Percentiles rank a stretch among this genome's conserved stretches.
phyloP scores from a whole-genome alignment of 2,329 filamentous ascomycete genomes.

The Leptographium wingfieldii region DNA sequence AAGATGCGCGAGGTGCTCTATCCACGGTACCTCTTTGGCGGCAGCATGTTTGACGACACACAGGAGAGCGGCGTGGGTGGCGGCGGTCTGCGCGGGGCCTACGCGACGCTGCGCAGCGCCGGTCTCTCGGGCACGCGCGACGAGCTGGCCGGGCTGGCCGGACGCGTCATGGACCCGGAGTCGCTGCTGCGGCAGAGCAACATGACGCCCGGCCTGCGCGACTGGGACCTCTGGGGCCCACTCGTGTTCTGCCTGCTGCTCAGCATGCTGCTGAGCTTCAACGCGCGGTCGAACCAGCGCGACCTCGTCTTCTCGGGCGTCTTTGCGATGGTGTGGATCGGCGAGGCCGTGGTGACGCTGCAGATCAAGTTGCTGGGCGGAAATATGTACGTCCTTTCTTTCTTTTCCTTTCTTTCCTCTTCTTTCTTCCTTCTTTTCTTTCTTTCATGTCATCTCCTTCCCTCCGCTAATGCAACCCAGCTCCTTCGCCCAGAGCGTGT shows the following conservation, averaged over 20 bases:
- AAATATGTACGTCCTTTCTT: slow-evolving; percentile 62
- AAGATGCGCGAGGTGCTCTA: slow-evolving; percentile 97
- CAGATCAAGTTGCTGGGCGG: slow-evolving; percentile 95
- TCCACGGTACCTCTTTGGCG: slow-evolving; percentile 79
- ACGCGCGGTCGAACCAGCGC: slow-evolving; percentile 66
- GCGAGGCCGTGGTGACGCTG: slow-evolving; percentile 89
- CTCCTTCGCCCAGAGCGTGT: slow-evolving; percentile 94
- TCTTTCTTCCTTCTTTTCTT: not conserved
- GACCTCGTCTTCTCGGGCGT: slow-evolving; percentile 89
- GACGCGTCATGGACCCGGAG: slow-evolving; percentile 52
- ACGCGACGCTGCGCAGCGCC: slow-evolving; percentile 46
- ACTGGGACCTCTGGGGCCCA: slow-evolving; percentile 98
- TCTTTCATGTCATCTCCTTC: not conserved
- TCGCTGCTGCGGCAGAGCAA: slow-evolving; percentile 44
- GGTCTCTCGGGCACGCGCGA: slow-evolving; percentile 48
- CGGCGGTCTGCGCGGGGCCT: slow-evolving; percentile 39
- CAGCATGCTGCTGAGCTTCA: slow-evolving; percentile 75
- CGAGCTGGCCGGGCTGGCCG: slow-evolving; percentile 48
- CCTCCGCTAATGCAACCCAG: slow-evolving; percentile 30
- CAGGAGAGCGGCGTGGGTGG: slow-evolving; percentile 16
- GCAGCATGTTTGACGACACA: slow-evolving; percentile 47
- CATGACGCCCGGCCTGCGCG: slow-evolving; percentile 81
- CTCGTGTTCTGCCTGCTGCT: slow-evolving; percentile 86
- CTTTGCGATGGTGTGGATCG: slow-evolving; percentile 94
- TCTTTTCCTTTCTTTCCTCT: not conserved